These are phyloP conservation scores for Neurospora tetraspora DNA, from an alignment of 495 filamentous ascomycete species.

Conservation along the genomic window DNA sequence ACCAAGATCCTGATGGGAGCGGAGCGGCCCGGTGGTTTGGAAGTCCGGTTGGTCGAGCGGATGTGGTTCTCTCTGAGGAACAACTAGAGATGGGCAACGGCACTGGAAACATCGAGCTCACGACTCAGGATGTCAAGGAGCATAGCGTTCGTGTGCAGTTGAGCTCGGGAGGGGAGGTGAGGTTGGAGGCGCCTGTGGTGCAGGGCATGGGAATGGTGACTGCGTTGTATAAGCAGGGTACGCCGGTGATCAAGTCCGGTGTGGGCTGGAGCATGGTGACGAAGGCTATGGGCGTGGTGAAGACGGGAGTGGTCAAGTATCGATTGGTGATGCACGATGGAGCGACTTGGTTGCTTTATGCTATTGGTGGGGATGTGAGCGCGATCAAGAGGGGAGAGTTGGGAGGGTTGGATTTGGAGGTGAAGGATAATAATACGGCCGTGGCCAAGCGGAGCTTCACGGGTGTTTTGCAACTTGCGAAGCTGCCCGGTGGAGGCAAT, in stretches of 20 bases:
- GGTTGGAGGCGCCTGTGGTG: slow-evolving; percentile 69
- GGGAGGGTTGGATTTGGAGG: slow-evolving; percentile 28
- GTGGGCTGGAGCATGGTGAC: slow-evolving; percentile 63
- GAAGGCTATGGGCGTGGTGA: slow-evolving; percentile 44
- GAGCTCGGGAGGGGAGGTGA: slow-evolving; percentile 37
- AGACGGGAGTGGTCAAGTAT: slow-evolving; percentile 67
- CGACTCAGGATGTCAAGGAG: slow-evolving; percentile 49
- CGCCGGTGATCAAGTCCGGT: slow-evolving; percentile 63
- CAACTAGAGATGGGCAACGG: slow-evolving; percentile 53
- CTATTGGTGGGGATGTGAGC: slow-evolving; percentile 26
- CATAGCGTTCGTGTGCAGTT: slow-evolving; percentile 70
- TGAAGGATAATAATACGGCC: slow-evolving; percentile 35
- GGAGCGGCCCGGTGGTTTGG: slow-evolving; percentile 62
- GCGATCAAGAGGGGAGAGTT: background rate
- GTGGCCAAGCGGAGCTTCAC: slow-evolving; percentile 37
- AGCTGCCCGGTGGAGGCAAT: slow-evolving; percentile 45
- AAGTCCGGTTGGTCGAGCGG: slow-evolving; percentile 75
- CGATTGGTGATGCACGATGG: slow-evolving; percentile 60
- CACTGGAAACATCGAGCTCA: slow-evolving; percentile 28
- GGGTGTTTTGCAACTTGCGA: slow-evolving; percentile 74
- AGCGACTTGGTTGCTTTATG: slow-evolving; percentile 73
- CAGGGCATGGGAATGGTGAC: slow-evolving; percentile 90
- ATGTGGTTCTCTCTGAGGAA: slow-evolving; percentile 63
- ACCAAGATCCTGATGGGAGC: slow-evolving; percentile 26
- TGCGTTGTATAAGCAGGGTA: slow-evolving; percentile 58